phyloP scores from a whole-genome alignment of 352 stramenopile species.

The Phytophthora meadii region DNA sequence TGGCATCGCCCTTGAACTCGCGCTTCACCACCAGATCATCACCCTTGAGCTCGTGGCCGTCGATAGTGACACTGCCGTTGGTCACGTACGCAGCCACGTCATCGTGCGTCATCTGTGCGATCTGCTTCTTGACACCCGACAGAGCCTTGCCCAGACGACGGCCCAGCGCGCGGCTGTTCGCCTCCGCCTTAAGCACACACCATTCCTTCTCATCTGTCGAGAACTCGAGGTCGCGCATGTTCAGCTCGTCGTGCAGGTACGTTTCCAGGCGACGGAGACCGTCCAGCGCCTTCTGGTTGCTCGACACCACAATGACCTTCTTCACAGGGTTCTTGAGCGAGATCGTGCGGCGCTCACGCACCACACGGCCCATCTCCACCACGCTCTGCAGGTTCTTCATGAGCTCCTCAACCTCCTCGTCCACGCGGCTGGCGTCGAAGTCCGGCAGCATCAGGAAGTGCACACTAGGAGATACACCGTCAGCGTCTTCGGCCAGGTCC shows the following conservation, averaged over 20 bases:
- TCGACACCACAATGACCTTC: constrained; percentile 95
- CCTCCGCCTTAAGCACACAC: constrained; percentile 95
- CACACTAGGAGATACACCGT: constrained; percentile 94
- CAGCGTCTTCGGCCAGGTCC: constrained; percentile 90
- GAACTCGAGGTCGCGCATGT: constrained; percentile 94
- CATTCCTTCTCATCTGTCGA: constrained; percentile 89
- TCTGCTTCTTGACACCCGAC: constrained; percentile 89
- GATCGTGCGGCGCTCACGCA: constrained; percentile 97
- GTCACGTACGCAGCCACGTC: constrained; percentile 71
- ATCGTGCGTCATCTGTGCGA: constrained; percentile 77
- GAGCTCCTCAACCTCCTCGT: constrained; percentile 92
- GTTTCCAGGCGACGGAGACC: constrained; percentile 83
- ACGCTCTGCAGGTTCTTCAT: constrained; percentile 97
- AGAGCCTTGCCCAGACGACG: constrained; percentile 98
- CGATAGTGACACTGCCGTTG: constrained; percentile 85
- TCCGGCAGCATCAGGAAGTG: constrained; percentile 97
- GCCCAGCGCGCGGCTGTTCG: constrained; percentile 95
- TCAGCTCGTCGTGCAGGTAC: constrained; percentile 99
- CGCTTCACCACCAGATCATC: constrained; percentile 96
- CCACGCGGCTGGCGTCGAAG: constrained; percentile 93
- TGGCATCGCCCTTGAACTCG: constrained; percentile 93
- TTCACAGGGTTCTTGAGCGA: constrained; percentile 98
- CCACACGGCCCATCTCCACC: constrained; percentile 97
- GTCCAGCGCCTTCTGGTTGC: constrained; percentile 79
- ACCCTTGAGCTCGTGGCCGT: constrained; percentile 76